Evolutionary conservation across 2,329 filamentous ascomycete species (phyloP), one percentile per base, ranked within the genome.

Genomic region (Fusarium pseudonygamai): DNA sequence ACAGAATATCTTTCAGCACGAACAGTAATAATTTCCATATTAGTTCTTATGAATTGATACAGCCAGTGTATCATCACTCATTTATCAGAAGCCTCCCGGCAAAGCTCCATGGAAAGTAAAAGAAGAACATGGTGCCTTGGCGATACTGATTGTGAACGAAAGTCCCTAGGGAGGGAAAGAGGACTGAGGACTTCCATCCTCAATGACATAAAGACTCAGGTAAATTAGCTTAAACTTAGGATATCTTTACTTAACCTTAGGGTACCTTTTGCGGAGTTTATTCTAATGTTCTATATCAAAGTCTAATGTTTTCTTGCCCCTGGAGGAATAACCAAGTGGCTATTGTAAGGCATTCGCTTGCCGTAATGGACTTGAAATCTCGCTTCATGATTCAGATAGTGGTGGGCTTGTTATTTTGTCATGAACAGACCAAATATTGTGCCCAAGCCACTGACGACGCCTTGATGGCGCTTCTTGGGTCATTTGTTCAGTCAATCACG

Each of bases 341-440:
- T 52, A 9, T 2, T 26, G 4, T 6, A 52, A 36, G 12, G n/a
- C 9, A 26, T 2, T 36, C 4, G 1, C n/a, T 52, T 24, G 5
- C 16, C n/a, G 6, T 16, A 11, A 36, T 6, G 2, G 5, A 24
- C 6, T 20, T 6, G 3, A 4, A 26, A 8, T 6, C n/a, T 14
- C 16, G 5, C 3, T 4, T 24, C 6, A 15, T 5, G 7, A 15
- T 8, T 36, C 3, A 24, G 9, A 24, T 20, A 7, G n/a, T 1
- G 7, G n/a, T 12, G 6, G 12, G 18, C 16, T 15, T 26, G 5
- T 15, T 2, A 10, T 24, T 34, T 5, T 36, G 8, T 36, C 16
- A 36, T 20, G 6, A 20, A 2, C 15, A 20, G n/a, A 24, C 6
- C n/a, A n/a, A n/a, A 11, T 11, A 11, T 5, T 20, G n/a, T 52